phyloP scores from a whole-genome alignment of 225 moss, liverwort and hornwort species.

The Lunularia cruciata region DNA sequence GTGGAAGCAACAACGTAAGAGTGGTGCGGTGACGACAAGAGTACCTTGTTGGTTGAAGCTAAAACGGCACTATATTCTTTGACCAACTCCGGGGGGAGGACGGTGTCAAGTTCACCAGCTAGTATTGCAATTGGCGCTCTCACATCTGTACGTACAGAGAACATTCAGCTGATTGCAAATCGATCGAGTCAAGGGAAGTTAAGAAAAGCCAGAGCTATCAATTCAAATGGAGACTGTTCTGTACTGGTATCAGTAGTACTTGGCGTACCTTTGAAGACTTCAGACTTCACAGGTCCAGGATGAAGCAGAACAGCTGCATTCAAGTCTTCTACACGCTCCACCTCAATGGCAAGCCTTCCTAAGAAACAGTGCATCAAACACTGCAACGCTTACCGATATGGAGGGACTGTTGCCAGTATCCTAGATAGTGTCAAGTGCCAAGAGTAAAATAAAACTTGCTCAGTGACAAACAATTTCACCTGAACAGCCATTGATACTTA shows the following conservation, averaged over 20 bases:
- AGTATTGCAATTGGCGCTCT: constrained; percentile 15
- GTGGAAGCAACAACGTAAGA: background rate
- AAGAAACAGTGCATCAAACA: background rate
- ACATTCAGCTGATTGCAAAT: no score
- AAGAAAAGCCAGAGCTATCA: no score
- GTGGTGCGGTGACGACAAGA: background rate
- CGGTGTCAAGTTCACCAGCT: constrained; percentile 30
- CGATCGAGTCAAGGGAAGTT: no score
- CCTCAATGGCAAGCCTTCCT: constrained; percentile 11
- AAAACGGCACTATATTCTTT: constrained; percentile 36
- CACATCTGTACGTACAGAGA: background rate
- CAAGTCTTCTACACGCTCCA: background rate
- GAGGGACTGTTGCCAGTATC: no score
- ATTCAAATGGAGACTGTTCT: no score
- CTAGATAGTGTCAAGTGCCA: background rate
- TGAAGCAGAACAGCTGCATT: background rate
- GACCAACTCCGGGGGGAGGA: constrained; percentile 14
- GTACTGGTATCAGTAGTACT: background rate
- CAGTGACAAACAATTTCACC: no score
- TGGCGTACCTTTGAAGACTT: background rate
- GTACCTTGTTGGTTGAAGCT: constrained; percentile 27
- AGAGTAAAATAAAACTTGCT: no score
- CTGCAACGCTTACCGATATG: no score
- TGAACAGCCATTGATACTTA: no score
- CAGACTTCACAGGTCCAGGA: background rate